These are phyloP conservation scores for Rhizopogon vesiculosus DNA, from an alignment of 768 basidiomycete genomes.

Conservation along the genomic window DNA sequence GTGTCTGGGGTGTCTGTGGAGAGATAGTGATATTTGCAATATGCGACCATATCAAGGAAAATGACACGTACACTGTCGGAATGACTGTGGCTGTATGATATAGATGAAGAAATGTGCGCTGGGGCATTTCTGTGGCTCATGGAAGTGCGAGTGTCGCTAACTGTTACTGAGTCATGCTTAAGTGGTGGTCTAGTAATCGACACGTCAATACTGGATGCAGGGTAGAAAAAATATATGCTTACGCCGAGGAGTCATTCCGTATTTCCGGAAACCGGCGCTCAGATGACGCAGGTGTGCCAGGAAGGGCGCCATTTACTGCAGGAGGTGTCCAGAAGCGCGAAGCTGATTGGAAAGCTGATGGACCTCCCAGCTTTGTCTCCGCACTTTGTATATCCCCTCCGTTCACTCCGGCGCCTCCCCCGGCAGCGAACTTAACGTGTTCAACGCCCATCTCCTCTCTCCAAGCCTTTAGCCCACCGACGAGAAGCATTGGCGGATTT, in stretches of 20 bases:
- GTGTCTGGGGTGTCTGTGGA: conserved; percentile 31
- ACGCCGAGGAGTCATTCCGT: conserved; percentile 11
- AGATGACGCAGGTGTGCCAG: conserved; percentile 7
- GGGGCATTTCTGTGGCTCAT: conserved; percentile 36
- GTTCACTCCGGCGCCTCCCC: background rate
- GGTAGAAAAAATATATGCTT: conserved; percentile 6
- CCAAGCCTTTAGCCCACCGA: conserved; percentile 87
- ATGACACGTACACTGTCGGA: conserved; percentile 43
- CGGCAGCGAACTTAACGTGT: conserved; percentile 25
- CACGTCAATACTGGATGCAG: conserved; percentile 1
- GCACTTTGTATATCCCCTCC: background rate
- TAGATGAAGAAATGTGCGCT: conserved; percentile 34
- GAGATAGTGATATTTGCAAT: conserved; percentile 6
- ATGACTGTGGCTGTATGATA: conserved; percentile 43
- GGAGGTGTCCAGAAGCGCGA: conserved; percentile 10
- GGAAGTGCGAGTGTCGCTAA: conserved; percentile 11
- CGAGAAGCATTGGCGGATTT: conserved; percentile 74
- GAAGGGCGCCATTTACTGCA: conserved; percentile 12
- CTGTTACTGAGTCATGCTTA: conserved; percentile 11
- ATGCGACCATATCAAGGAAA: background rate
- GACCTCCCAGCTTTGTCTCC: conserved; percentile 19
- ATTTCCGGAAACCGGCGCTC: conserved; percentile 12
- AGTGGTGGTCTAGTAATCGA: conserved; percentile 10
- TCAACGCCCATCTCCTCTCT: conserved; percentile 48
- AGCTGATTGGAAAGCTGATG: conserved; percentile 18